These are phyloP conservation scores for Flagelloscypha sp. DNA, from an alignment of 768 basidiomycete genomes.

Conservation along the genomic window DNA sequence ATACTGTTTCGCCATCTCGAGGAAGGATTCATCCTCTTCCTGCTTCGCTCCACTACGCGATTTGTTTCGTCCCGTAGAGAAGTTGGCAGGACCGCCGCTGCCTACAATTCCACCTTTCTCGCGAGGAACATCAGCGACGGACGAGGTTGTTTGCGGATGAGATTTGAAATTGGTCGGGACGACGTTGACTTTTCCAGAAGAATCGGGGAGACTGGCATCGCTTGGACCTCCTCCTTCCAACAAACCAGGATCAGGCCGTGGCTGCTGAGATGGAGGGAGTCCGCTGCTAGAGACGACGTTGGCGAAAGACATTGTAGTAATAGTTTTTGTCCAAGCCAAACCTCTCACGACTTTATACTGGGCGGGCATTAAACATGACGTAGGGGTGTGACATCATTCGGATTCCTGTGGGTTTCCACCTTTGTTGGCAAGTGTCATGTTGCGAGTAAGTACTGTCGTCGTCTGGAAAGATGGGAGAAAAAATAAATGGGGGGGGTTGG, in stretches of 20 bases:
- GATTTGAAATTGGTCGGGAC: conserved; percentile 43
- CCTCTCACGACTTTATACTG: no score
- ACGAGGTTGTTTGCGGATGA: conserved; percentile 32
- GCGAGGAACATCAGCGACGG: conserved; percentile 11
- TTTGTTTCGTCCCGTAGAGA: conserved; percentile 12
- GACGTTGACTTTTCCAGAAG: conserved; percentile 47
- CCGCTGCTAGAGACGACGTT: conserved; percentile 54
- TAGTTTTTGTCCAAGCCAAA: no score
- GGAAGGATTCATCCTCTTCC: conserved; percentile 45
- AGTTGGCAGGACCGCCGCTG: no score
- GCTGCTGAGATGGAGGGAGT: conserved; percentile 37
- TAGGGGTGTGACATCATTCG: no score
- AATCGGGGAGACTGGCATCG: conserved; percentile 32
- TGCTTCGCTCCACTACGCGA: conserved; percentile 30
- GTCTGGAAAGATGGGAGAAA: no score
- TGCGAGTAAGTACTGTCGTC: no score
- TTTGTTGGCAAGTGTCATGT: no score
- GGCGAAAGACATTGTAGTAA: conserved; percentile 69
- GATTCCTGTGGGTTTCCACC: no score
- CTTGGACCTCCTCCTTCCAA: conserved; percentile 42
- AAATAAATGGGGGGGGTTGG: no score
- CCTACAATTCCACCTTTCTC: no score
- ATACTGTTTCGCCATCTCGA: conserved; percentile 42
- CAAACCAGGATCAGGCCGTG: conserved; percentile 57
- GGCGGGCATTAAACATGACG: no score